A percentile compares a stretch with the other conserved stretches of the same genome.
Conservation (phyloP, 768 basidiomycete genomes). For the Lactifluus rugatus region DNA sequence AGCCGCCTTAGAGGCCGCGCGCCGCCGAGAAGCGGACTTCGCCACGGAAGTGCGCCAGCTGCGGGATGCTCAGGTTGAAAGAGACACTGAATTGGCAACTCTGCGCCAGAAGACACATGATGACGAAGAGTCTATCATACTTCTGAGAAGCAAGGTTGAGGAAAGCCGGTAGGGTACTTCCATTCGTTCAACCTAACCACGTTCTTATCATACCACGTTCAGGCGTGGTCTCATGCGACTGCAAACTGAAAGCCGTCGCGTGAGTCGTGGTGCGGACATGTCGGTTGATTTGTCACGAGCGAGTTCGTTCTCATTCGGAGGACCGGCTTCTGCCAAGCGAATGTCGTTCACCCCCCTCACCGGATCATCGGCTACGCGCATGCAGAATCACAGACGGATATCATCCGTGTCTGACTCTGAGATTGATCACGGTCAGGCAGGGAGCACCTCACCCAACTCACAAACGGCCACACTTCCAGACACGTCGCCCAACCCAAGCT, state of each 20-base stretch:
- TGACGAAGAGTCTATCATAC: slow-evolving; percentile 64
- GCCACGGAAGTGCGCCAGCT: slow-evolving; percentile 55
- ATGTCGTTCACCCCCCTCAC: slow-evolving; percentile 68
- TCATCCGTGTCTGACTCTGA: slow-evolving; percentile 59
- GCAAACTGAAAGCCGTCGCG: slow-evolving; percentile 64
- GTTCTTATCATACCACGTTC: slow-evolving; percentile 6
- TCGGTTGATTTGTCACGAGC: slow-evolving; percentile 51
- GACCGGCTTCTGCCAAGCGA: slow-evolving; percentile 53
- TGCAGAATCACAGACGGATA: slow-evolving; percentile 52
- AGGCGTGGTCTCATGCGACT: slow-evolving; percentile 79
- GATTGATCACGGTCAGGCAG: slow-evolving; percentile 26
- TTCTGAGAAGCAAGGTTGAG: slow-evolving; percentile 77
- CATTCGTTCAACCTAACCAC: background rate
- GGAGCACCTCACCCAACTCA: slow-evolving; percentile 14
- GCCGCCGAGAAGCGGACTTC: slow-evolving; percentile 47
- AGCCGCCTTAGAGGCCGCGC: slow-evolving; percentile 39
- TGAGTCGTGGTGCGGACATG: slow-evolving; percentile 39
- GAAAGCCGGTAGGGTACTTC: slow-evolving; percentile 58
- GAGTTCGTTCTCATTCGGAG: slow-evolving; percentile 29
- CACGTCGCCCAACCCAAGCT: slow-evolving; percentile 22
- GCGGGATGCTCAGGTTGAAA: slow-evolving; percentile 47
- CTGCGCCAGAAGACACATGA: slow-evolving; percentile 37
- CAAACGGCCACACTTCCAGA: slow-evolving; percentile 18
- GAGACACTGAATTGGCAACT: slow-evolving; percentile 22
- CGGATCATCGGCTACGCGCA: slow-evolving; percentile 37